These are phyloP conservation scores for Dryas alaskensis DNA, from an alignment of 306 rosid genomes.

Conservation along the genomic window DNA sequence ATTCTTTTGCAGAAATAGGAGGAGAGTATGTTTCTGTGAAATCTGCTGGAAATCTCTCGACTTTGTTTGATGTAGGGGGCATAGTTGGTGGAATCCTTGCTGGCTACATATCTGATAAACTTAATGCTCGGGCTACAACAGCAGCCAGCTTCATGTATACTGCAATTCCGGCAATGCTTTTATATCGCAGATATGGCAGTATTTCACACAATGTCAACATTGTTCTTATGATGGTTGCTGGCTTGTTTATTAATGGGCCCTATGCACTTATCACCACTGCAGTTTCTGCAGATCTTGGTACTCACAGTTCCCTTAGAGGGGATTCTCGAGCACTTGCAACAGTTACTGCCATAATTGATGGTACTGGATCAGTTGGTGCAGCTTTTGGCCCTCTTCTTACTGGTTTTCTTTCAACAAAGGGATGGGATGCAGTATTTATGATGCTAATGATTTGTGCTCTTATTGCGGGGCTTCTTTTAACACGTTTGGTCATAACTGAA, in stretches of 20 bases:
- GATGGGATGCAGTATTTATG: constrained; percentile 64
- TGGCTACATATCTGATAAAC: constrained; percentile 77
- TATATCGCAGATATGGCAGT: constrained; percentile 57
- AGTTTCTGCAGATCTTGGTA: constrained; percentile 86
- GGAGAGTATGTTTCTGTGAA: constrained; percentile 68
- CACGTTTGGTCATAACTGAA: constrained; percentile 60
- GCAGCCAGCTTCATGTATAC: constrained; percentile 80
- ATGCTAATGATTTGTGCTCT: constrained; percentile 72
- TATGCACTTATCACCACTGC: constrained; percentile 88
- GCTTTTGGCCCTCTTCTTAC: constrained; percentile 89
- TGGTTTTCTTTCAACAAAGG: constrained; percentile 63
- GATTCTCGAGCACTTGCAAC: constrained; percentile 87
- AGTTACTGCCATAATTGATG: constrained; percentile 82
- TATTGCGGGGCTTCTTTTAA: constrained; percentile 60
- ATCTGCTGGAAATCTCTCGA: constrained; percentile 80
- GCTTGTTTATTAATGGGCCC: constrained; percentile 78
- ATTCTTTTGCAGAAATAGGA: constrained; percentile 60
- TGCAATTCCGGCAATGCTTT: constrained; percentile 63
- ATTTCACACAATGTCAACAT: constrained; percentile 53
- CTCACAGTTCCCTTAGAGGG: constrained; percentile 68
- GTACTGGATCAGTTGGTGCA: constrained; percentile 85
- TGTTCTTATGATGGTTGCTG: constrained; percentile 68
- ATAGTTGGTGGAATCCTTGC: constrained; percentile 82
- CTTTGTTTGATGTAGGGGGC: constrained; percentile 81
- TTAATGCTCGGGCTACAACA: constrained; percentile 69